Percentiles rank a stretch among this genome's conserved stretches.
Conservation (phyloP, 331 rosid genomes). For the Rosa hybrid region DNA sequence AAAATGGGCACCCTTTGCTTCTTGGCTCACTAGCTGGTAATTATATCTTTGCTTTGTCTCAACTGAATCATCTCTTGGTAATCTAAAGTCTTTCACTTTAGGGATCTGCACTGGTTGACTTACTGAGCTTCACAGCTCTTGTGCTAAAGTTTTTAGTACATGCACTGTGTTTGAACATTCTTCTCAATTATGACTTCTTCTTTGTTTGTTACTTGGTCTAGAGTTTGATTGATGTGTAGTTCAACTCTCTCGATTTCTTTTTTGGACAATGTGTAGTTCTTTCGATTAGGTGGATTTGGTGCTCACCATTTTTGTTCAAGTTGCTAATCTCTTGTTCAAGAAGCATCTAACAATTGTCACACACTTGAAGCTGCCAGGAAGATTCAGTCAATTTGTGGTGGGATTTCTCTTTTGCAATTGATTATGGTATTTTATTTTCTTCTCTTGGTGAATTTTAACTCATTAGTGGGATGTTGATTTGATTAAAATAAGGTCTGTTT, state of each 20-base stretch:
- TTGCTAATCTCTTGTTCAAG: too few species aligned
- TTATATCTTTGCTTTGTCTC: not conserved
- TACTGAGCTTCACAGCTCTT: not conserved
- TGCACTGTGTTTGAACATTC: too few species aligned
- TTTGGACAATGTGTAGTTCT: not conserved
- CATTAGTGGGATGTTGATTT: too few species aligned
- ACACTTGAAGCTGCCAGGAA: too few species aligned
- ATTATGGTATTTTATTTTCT: too few species aligned
- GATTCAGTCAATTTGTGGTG: too few species aligned
- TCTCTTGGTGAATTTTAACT: too few species aligned
- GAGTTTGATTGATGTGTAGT: not conserved
- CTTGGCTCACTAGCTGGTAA: conserved; percentile 99
- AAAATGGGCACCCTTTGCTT: conserved; percentile 22
- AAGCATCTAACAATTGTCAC: too few species aligned
- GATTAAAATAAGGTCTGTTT: too few species aligned
- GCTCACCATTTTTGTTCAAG: too few species aligned
- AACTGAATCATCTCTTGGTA: not conserved
- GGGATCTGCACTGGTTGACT: conserved; percentile 16
- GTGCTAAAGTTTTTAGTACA: not conserved
- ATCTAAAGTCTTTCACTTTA: not conserved
- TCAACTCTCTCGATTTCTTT: not conserved
- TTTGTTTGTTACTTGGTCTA: not conserved
- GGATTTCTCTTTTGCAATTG: too few species aligned
- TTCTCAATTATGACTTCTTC: too few species aligned
- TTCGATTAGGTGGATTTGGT: not conserved